Percentiles rank a stretch among this genome's conserved stretches.
phyloP scores from a whole-genome alignment of 2,329 filamentous ascomycete genomes.

The Lasiodiplodia citricola region DNA sequence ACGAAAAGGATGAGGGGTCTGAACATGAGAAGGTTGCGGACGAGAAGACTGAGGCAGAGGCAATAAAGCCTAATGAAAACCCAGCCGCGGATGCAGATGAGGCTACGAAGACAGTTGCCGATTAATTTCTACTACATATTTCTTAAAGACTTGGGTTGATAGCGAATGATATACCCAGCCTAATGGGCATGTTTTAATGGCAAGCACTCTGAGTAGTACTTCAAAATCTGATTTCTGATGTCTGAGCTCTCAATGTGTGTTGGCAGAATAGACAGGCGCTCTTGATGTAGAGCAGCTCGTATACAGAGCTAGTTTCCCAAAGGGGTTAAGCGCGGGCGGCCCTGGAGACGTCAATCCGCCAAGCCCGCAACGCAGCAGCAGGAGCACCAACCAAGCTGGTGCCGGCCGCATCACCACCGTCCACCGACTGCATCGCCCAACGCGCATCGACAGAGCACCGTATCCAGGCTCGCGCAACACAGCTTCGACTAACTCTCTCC shows the following conservation, averaged over 20 bases:
- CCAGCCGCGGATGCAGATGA: slow-evolving; percentile 13
- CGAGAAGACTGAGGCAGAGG: slow-evolving; percentile 12
- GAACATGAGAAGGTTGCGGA: slow-evolving; percentile 32
- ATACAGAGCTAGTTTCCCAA: slow-evolving; percentile 13
- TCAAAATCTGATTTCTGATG: no score
- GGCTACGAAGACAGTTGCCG: slow-evolving; percentile 16
- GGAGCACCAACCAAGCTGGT: neutral
- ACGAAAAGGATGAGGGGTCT: slow-evolving; percentile 32
- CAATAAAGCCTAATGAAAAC: slow-evolving; percentile 11
- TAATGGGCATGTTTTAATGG: slow-evolving; percentile 10
- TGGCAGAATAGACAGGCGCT: neutral
- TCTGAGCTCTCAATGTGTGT: neutral
- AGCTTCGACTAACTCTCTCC: neutral
- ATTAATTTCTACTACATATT: neutral
- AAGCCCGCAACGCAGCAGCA: slow-evolving; percentile 17
- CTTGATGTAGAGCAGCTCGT: neutral
- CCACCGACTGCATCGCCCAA: slow-evolving; percentile 4
- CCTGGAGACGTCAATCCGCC: slow-evolving; percentile 7
- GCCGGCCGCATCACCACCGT: slow-evolving; percentile 15
- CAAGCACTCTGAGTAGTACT: neutral
- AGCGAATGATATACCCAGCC: slow-evolving; percentile 23
- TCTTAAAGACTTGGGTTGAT: neutral
- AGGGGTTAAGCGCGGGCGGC: slow-evolving; percentile 4
- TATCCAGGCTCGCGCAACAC: neutral
- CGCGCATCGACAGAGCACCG: neutral